Evolutionary conservation across 129 eudicot species (phyloP), one percentile per base, ranked within the genome.

Genomic region (Ambrosia artemisiifolia): DNA sequence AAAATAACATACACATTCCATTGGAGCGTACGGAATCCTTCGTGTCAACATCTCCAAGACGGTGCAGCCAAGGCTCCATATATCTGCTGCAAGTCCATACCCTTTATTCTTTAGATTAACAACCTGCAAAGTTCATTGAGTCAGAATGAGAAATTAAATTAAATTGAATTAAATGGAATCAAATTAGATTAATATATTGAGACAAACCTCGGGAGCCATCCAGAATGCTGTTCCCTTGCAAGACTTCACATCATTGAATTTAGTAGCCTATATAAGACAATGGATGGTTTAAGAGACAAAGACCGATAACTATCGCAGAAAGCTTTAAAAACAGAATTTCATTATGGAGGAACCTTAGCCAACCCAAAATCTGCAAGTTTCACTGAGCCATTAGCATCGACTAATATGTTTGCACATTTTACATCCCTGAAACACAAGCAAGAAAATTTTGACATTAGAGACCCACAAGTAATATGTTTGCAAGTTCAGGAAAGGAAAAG

Each of bases 161-260:
- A 32, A 60, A 24, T 24, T 24, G 28, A 24, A 24, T 24, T 24
- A 24, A 24, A 24, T 24, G 0, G 28, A 24, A 24, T 24, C 28
- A 24, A 7, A 40, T 7, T 1, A 7, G 2, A 38, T 38, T 6
- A 38, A 50, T 7, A 50, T 30, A 18, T 12, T 8, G 68, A 68
- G 82, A 64, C 91, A 69, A 71, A 94, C 98, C 98, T 94, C 98
- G 48, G 98, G 98, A 72, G 98, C 98, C 98, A 93, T 93, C 98
- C 98, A 93, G 73, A 87, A 90, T 42, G 92, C 83, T 36, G 95
- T 89, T 63, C 98, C 98, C 79, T 85, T 93, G 85, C 90, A 89
- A 71, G 98, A 93, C 78, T 85, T 83, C 16, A 87, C 86, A 77
- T 93, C 98, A 86, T 91, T 88, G 69, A 91, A 86, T 69, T 76